A percentile compares a stretch with the other conserved stretches of the same genome.
phyloP scores from a whole-genome alignment of 225 moss, liverwort and hornwort genomes.

The Polytrichum formosum region DNA sequence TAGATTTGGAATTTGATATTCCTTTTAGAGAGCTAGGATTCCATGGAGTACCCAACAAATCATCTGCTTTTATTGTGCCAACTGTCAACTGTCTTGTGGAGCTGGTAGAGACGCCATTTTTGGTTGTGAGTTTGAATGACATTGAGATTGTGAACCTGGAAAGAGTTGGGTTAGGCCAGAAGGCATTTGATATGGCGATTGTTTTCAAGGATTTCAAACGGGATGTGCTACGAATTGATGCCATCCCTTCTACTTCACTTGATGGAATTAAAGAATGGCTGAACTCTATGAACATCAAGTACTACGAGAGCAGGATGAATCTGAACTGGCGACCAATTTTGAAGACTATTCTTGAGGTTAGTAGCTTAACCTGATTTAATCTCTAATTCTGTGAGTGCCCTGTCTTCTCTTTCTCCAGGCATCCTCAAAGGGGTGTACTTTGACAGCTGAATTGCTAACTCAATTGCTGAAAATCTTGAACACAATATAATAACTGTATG shows the following conservation, averaged over 20 bases:
- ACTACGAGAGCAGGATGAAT: constrained; percentile 98
- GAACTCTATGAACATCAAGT: constrained; percentile 99
- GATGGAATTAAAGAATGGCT: constrained; percentile 99
- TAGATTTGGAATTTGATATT: constrained; percentile 94
- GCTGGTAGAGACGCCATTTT: constrained; percentile 89
- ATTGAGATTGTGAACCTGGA: constrained; percentile 99
- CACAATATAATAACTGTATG: neutral
- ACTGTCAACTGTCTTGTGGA: constrained; percentile 96
- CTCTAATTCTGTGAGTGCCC: neutral
- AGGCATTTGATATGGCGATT: constrained; percentile 99
- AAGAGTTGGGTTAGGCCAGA: constrained; percentile 94
- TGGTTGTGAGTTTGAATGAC: constrained; percentile 94
- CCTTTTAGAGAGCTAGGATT: constrained; percentile 98
- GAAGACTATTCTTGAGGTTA: constrained; percentile 90
- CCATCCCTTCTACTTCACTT: constrained; percentile 86
- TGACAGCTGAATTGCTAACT: too few relatives aligned
- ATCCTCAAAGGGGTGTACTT: neutral
- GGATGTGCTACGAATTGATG: constrained; percentile 93
- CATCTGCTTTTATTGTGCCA: constrained; percentile 96
- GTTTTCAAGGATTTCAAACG: constrained; percentile 99
- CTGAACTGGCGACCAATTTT: constrained; percentile 97
- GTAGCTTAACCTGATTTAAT: neutral
- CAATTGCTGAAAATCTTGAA: too few relatives aligned
- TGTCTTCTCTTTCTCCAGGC: neutral
- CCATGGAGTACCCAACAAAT: constrained; percentile 98